Percentiles rank a stretch among this genome's conserved stretches.
Evolutionary conservation across 345 rosid genomes (phyloP).

Genomic region (Orychophragmus violaceus): DNA sequence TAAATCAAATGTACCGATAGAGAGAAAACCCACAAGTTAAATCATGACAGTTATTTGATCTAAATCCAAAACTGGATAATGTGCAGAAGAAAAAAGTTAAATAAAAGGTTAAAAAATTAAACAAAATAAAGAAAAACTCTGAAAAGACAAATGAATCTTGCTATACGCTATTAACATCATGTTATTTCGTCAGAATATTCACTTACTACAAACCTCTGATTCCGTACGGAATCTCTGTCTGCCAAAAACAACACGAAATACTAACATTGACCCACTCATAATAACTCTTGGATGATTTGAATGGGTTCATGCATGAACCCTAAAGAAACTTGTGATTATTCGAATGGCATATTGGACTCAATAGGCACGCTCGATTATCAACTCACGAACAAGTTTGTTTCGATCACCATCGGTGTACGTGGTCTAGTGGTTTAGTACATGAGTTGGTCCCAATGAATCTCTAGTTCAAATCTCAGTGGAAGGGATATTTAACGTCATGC

Average conservation of each 20-base stretch:
- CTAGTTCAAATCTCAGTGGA: no score
- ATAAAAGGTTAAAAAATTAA: background rate
- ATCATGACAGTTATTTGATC: conserved; percentile 4
- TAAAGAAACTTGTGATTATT: background rate
- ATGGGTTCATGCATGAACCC: background rate
- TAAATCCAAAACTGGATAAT: conserved; percentile 19
- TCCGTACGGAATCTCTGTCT: background rate
- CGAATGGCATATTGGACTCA: background rate
- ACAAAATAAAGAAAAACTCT: background rate
- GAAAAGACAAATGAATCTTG: conserved; percentile 14
- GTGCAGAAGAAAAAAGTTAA: background rate
- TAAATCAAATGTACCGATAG: conserved; percentile 4
- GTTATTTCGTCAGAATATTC: conserved; percentile 3
- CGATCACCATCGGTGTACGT: background rate
- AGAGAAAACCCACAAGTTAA: conserved; percentile 2
- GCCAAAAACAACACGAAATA: background rate
- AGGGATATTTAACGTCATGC: no score
- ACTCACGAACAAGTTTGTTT: no score
- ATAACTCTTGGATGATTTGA: background rate
- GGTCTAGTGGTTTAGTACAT: no score
- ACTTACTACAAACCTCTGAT: background rate
- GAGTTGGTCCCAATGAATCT: no score
- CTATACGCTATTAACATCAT: no score
- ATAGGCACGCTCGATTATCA: no score
- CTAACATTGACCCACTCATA: background rate